Evolutionary conservation across 345 rosid species (phyloP).

Genomic region (Balakata baccata): DNA sequence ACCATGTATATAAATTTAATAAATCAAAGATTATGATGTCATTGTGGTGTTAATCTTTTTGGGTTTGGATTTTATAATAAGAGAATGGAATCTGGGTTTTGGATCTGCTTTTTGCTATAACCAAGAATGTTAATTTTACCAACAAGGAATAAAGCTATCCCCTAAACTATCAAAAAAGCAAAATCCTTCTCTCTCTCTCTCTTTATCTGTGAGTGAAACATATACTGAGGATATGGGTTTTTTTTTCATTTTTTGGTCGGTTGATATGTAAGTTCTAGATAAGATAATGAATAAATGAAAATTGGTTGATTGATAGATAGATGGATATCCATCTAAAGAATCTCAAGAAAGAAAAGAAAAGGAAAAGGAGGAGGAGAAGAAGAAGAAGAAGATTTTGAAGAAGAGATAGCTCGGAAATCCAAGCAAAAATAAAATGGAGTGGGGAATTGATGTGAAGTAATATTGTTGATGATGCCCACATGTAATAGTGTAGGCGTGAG

Average conservation of each 20-base stretch:
- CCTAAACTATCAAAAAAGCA: conserved; percentile 32
- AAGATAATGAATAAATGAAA: conserved; percentile 9
- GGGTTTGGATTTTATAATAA: conserved; percentile 5
- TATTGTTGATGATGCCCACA: conserved; percentile 2
- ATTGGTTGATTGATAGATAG: too few species aligned
- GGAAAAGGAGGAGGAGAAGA: too few species aligned
- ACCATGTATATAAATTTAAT: background rate
- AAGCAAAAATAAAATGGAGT: conserved; percentile 15
- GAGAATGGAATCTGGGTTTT: conserved; percentile 37
- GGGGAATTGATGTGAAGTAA: background rate
- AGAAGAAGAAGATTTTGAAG: conserved; percentile 13
- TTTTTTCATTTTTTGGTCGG: conserved; percentile 39
- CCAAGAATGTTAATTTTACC: conserved; percentile 34
- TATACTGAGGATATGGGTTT: conserved; percentile 6
- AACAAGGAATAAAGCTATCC: conserved; percentile 43
- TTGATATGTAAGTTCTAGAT: conserved; percentile 19
- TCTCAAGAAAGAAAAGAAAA: too few species aligned
- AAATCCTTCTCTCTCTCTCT: conserved; percentile 11
- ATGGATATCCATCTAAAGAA: too few species aligned
- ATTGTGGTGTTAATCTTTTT: conserved; percentile 4
- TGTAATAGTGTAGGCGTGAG: conserved; percentile 34
- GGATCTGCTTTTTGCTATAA: conserved; percentile 45
- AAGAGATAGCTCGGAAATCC: conserved; percentile 24
- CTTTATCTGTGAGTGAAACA: conserved; percentile 1
- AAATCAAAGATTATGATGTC: background rate